These are phyloP conservation scores for Hansenula sp. DNA, from an alignment of 1,139 yeast species.

Conservation along the genomic window DNA sequence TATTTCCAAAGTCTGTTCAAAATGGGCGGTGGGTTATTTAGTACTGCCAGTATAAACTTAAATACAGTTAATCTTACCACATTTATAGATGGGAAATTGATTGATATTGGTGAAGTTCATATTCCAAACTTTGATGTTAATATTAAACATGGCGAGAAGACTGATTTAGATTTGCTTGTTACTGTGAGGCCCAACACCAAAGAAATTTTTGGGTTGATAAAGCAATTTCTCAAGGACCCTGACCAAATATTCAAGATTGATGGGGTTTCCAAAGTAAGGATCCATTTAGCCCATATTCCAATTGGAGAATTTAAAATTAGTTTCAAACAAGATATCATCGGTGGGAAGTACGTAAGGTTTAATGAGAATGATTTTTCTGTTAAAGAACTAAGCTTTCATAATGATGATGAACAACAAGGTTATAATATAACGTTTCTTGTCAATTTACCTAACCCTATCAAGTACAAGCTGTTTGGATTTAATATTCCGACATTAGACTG, in stretches of 20 bases:
- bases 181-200: slow-evolving; percentile 27
- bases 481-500: slow-evolving; percentile 28
- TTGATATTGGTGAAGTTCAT: slow-evolving; percentile 15
- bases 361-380: slow-evolving; percentile 16
- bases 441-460: slow-evolving; percentile 18
- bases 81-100: slow-evolving; percentile 8
- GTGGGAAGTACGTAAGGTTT: slow-evolving; percentile 20
- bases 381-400: slow-evolving; percentile 10
- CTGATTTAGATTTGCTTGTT: slow-evolving; percentile 19
- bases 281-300: slow-evolving; percentile 29
- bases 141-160: slow-evolving; percentile 13
- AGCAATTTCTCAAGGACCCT: slow-evolving; percentile 25
- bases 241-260: slow-evolving; percentile 25
- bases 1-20: slow-evolving; percentile 23
- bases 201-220: slow-evolving; percentile 28
- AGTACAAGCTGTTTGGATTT: slow-evolving; percentile 16
- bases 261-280: slow-evolving; percentile 28
- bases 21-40: slow-evolving; percentile 27
- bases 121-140: slow-evolving; percentile 17
- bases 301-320: slow-evolving; percentile 26
- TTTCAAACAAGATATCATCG: slow-evolving; percentile 23
- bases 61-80: slow-evolving; percentile 12
- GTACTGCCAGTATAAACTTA: slow-evolving; percentile 22
- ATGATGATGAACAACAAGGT: slow-evolving; percentile 18
- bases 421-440: slow-evolving; percentile 21